Evolutionary conservation across 2,329 filamentous ascomycete genomes (phyloP), one percentile per base, ranked within the genome.

Genomic region (Apiospora rasikravindrae): DNA sequence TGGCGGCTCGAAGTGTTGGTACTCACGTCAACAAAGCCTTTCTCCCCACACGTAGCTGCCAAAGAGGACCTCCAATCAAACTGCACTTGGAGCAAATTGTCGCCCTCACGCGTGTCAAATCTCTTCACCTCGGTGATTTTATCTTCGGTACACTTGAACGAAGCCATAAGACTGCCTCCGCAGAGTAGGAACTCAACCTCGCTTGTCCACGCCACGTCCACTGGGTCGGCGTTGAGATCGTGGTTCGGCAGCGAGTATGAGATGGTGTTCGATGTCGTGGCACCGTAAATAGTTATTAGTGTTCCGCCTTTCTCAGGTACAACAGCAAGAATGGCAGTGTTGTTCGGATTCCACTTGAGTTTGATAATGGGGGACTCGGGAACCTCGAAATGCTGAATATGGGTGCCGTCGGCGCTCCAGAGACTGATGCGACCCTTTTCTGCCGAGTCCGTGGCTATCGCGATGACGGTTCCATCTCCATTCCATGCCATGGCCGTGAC

Each of bases 401-500:
- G 83, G 37, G 82, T 83, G 24, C 89, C 89, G 72, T 90, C 87
- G 1, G 83, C 82, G 11, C 84, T 83, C 86, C 88, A 91, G 24
- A 92, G 85, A 72, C 86, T 87, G 29, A 92, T 85, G 61, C 83
- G 82, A 2, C 87, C 86, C 67, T 87, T 87, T 49, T 83, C 85
- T 26, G 84, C 87, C 4, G 85, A 83, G 71, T 91, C 89, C 22
- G 87, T 88, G 40, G 89, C 88, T 13, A 92, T 80, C 10, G 89
- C 89, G 75, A 92, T 86, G 44, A 84, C 82, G 2, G 83, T 82
- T 37, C 90, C 90, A 74, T 89, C 86, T 49, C 83, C 85, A 44
- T 88, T 88, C 90, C 90, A 92, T 66, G 89, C 86, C 78, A 92
- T 84, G 68, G 89, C 87, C 19, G 88, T 89, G 42, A 90, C 86